Base-by-base conservation (phyloP, 2,329 filamentous ascomycete species). In the Hypoxylon sp. region DNA sequence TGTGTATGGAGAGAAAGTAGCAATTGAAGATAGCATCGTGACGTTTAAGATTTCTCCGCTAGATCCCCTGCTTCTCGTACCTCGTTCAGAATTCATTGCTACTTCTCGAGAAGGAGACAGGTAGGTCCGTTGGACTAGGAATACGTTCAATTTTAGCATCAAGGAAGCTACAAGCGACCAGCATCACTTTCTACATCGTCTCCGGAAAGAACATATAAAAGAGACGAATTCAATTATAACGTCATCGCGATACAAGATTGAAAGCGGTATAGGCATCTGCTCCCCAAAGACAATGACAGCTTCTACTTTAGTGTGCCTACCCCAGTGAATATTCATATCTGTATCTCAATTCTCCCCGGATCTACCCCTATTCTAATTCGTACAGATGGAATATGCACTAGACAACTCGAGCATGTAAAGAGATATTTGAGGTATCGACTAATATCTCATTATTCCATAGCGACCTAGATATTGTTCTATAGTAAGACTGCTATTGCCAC, bases 1-100 rank as follows among this genome's bases (percentile, higher is more conserved):
- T 49, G 13, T 45, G 30, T 14, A 28, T 10, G 45, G 45, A 2
- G 43, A 17, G 30, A 50, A 23, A 17, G 17, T 61, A 25, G 34
- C 58, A 63, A 56, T 59, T 60, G 36, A 66, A 23, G 34, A 61
- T n/a, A 43, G 21, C 38, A 53, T 65, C 6, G 5, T 46, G 45
- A 28, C 9, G 6, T 43, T 46, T 3, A 32, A 10, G 41, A 53
- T 30, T 21, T 19, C 13, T 53, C 46, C 9, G 6, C 28, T 30
- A 6, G 6, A 9, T 23, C 19, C 14, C 25, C 36, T 21, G 41
- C 7, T 48, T 30, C 3, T 14, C 14, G 21, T 17, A 32, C 28
- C n/a, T 13, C 19, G 34, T 2, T 10, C 17, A 17, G 4, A 34
- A 19, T 36, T 13, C 14, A 46, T 41, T 21, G n/a, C 14, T 50